Base-by-base conservation (phyloP, 768 basidiomycete genomes). In the Amanita inopinata region DNA sequence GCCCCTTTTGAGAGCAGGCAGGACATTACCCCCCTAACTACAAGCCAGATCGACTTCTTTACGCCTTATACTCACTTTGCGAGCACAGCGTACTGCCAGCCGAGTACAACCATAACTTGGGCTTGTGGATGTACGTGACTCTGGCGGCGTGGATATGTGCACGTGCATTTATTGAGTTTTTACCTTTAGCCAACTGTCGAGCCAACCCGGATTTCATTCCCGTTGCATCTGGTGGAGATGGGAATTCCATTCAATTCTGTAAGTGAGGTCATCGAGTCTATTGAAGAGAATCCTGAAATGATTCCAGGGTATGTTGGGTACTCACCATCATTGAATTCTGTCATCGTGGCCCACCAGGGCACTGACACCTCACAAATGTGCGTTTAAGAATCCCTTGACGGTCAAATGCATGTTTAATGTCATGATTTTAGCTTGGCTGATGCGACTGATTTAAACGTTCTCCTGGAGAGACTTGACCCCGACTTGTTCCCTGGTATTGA, bases 31-130 rank as follows among this genome's bases (percentile, higher is more conserved):
- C 35, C 67, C 7, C 55, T 75, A 31, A 53, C 61, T 5, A 47
- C 61, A 4, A 12, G 63, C 0, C 68, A 73, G 50, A 67, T 78
- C n/a, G 47, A 59, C 6, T 22, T 53, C 6, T 77, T 64, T 54
- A 67, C 55, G 24, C 64, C 74, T 1, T 79, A 66, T 53, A 62
- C 73, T 0, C 56, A 55, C 43, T 76, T 68, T 43, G 75, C 77
- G 0, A 67, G 68, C 33, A 52, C 76, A 4, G 74, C 65, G 0
- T 76, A 76, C 47, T 79, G 77, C 46, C 43, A 57, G 8, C 65
- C 73, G 3, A 45, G 58, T 5, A 46, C 54, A 20, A 74, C 71
- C 4, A 40, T 65, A 31, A 53, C 61, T 19, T 78, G 76, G 77
- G 50, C 59, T 25, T 78, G 76, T 48, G 76, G 76, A 51, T 46